These are phyloP conservation scores for Tricholoma hemisulphureum DNA, from an alignment of 768 basidiomycete species.

Conservation along the genomic window DNA sequence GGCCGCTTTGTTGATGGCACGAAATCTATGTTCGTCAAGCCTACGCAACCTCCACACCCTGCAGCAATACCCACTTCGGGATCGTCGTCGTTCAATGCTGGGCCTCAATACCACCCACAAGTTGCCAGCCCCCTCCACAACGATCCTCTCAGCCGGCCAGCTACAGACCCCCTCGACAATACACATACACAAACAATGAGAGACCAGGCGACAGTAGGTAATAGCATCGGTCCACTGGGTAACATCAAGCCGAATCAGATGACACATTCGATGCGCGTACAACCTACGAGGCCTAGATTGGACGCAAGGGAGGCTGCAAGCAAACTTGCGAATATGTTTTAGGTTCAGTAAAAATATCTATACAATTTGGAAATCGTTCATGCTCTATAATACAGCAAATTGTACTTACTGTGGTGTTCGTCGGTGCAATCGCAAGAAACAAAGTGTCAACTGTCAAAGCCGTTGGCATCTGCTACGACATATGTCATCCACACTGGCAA, in stretches of 20 bases:
- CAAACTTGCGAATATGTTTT: conserved; percentile 90
- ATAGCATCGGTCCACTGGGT: conserved; percentile 61
- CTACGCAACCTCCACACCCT: conserved; percentile 39
- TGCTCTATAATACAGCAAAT: no score
- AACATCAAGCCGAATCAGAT: conserved; percentile 59
- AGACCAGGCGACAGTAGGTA: conserved; percentile 28
- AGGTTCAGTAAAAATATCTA: conserved; percentile 7
- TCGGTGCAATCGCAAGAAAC: no score
- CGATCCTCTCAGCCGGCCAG: conserved; percentile 28
- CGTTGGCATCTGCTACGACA: not conserved
- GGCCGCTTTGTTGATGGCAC: conserved; percentile 73
- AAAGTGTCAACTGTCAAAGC: no score
- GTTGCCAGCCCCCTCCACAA: conserved; percentile 32
- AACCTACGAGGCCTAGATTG: conserved; percentile 68
- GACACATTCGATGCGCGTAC: conserved; percentile 71
- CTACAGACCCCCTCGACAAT: conserved; percentile 33
- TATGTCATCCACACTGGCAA: conserved; percentile 1
- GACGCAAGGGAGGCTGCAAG: conserved; percentile 87
- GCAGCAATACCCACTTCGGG: conserved; percentile 35
- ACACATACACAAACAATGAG: conserved; percentile 17
- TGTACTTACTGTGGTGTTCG: no score
- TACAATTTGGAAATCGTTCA: not conserved
- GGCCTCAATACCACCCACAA: conserved; percentile 12
- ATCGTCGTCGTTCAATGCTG: conserved; percentile 32
- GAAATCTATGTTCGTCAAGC: conserved; percentile 75